Percentiles rank a stretch among this genome's conserved stretches.
Conservation (phyloP, 176 grass and related monocot genomes). For the Tuctoria greenei region DNA sequence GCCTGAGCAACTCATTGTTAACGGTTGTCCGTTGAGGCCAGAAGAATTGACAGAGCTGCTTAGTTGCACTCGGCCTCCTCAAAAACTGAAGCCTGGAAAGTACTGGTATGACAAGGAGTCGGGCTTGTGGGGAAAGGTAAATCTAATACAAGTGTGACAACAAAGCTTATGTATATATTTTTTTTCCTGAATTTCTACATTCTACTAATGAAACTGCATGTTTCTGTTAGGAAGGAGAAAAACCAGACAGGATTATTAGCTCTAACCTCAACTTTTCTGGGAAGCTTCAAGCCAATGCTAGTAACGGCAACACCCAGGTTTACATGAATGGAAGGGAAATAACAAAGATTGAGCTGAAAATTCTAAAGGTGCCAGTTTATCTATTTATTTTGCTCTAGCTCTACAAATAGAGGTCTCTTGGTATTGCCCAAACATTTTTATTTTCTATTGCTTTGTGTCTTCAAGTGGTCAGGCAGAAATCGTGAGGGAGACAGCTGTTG, state of each 20-base stretch:
- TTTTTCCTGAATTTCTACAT: background rate
- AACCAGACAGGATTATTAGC: constrained; percentile 75
- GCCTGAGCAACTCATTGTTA: constrained; percentile 80
- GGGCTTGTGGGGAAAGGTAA: constrained; percentile 92
- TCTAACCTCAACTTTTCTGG: constrained; percentile 82
- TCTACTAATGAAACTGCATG: background rate
- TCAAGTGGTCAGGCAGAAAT: background rate
- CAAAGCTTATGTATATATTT: constrained; percentile 4
- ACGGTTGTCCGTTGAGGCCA: constrained; percentile 57
- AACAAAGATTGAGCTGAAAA: constrained; percentile 78
- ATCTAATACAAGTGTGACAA: background rate
- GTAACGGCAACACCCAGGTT: constrained; percentile 88
- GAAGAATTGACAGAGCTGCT: constrained; percentile 85
- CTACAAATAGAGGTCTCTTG: background rate
- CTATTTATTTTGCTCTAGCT: constrained; percentile 33
- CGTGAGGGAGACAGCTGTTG: background rate
- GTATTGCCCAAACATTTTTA: constrained; percentile 16
- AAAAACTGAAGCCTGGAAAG: constrained; percentile 80
- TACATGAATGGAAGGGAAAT: constrained; percentile 92
- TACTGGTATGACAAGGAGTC: constrained; percentile 99
- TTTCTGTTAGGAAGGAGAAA: constrained; percentile 75
- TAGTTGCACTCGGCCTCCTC: constrained; percentile 68
- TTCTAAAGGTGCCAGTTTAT: constrained; percentile 58
- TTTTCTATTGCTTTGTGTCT: constrained; percentile 23
- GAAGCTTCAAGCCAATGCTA: constrained; percentile 79